A percentile compares a stretch with the other conserved stretches of the same genome.
Conservation (phyloP, 1,284 basidiomycete genomes). For the Clitocybe nebularis region DNA sequence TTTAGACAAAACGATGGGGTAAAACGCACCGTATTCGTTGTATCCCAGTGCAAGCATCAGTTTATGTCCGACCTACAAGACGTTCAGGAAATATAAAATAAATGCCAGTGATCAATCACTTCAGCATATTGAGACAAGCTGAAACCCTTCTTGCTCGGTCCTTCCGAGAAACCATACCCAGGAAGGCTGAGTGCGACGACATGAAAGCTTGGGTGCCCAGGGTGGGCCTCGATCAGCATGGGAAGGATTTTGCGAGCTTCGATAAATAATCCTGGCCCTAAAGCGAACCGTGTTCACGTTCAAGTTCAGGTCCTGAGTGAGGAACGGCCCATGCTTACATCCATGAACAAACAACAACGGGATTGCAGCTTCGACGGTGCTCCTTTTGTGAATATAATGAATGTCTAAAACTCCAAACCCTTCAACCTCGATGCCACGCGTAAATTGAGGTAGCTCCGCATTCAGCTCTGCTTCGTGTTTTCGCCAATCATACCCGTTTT, state of each 20-base stretch:
- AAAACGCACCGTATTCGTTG: conserved; percentile 38
- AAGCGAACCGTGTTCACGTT: not conserved
- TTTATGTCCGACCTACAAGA: conserved; percentile 37
- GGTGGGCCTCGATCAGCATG: conserved; percentile 34
- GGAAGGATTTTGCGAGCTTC: conserved; percentile 55
- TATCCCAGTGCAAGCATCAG: conserved; percentile 45
- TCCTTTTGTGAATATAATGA: conserved; percentile 50
- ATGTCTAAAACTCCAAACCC: conserved; percentile 40
- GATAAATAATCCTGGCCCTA: conserved; percentile 60
- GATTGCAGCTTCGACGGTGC: conserved; percentile 37
- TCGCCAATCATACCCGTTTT: conserved; percentile 45
- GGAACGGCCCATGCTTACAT: conserved; percentile 30
- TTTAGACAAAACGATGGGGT: too few species aligned
- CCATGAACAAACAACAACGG: conserved; percentile 54
- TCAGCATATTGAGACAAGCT: conserved; percentile 31
- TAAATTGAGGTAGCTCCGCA: conserved; percentile 45
- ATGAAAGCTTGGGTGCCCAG: conserved; percentile 52
- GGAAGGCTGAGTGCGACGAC: conserved; percentile 49
- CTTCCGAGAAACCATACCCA: conserved; percentile 50
- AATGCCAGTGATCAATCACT: conserved; percentile 16
- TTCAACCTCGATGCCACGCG: conserved; percentile 39
- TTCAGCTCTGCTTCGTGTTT: conserved; percentile 42
- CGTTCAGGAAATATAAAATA: not conserved
- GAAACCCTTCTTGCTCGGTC: conserved; percentile 28
- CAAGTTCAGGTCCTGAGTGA: not conserved